Evolutionary conservation across 2,329 filamentous ascomycete genomes (phyloP).

Genomic region (Pyricularia sp.): DNA sequence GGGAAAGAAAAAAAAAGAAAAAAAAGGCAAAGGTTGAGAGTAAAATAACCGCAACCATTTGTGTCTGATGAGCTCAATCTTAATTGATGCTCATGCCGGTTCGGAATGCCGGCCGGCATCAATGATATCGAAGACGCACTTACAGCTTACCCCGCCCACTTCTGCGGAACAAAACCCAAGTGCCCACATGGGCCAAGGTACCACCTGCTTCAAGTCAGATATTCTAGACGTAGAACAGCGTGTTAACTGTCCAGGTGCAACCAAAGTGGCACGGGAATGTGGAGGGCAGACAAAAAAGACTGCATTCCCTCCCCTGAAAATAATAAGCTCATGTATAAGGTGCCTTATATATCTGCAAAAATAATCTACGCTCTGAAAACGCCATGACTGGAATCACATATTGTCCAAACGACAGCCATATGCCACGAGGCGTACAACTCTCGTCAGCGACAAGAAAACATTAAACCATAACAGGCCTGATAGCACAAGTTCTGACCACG

Average conservation of each 20-base stretch:
- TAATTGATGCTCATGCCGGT: too few species aligned
- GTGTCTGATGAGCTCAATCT: too few species aligned
- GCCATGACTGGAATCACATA: not conserved
- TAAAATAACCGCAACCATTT: not conserved
- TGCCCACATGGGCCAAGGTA: too few species aligned
- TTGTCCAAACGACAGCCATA: not conserved
- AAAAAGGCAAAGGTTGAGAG: not conserved
- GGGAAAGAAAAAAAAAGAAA: too few species aligned
- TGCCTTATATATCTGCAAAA: not conserved
- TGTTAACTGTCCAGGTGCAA: not conserved
- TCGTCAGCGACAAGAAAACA: not conserved
- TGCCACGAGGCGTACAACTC: not conserved
- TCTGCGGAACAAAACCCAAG: not conserved
- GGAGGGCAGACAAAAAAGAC: not conserved
- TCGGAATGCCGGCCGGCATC: not conserved
- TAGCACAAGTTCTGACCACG: not conserved
- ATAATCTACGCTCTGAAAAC: not conserved
- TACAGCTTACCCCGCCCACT: not conserved
- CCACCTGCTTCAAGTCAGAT: not conserved
- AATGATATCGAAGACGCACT: too few species aligned
- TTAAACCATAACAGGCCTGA: not conserved
- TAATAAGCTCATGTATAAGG: not conserved
- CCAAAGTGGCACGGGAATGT: not conserved
- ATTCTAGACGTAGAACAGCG: not conserved
- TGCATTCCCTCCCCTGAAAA: not conserved